Conservation (phyloP, 1,139 yeast species). For the Pichia cactophila region DNA sequence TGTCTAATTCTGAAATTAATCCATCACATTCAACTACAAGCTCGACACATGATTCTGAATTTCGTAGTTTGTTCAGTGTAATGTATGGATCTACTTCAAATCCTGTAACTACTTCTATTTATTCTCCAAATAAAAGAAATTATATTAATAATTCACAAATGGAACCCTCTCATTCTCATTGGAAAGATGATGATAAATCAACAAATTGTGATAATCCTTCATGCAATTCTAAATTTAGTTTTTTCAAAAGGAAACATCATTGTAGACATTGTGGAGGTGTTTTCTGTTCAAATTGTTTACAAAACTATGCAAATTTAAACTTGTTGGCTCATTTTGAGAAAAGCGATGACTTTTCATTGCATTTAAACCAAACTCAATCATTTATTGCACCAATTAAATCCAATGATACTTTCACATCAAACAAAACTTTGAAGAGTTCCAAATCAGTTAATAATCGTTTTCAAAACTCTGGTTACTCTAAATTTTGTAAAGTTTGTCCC, state of each 20-base stretch:
- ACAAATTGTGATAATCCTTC: slow-evolving; percentile 16
- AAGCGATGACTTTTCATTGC: slow-evolving; percentile 11
- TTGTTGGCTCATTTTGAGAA: slow-evolving; percentile 66
- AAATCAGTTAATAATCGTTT: background rate
- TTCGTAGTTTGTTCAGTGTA: background rate
- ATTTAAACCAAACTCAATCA: background rate
- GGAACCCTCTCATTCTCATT: slow-evolving; percentile 29
- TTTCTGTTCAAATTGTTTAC: slow-evolving; percentile 63
- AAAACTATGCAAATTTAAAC: slow-evolving; percentile 51
- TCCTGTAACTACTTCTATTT: background rate
- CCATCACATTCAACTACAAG: background rate
- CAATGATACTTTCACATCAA: slow-evolving; percentile 7
- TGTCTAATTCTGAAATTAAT: background rate
- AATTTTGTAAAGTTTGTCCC: slow-evolving; percentile 25
- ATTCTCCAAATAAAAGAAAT: background rate
- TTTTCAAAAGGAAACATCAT: slow-evolving; percentile 64
- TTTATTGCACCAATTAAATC: slow-evolving; percentile 9
- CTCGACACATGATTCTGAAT: background rate
- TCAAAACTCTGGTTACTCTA: slow-evolving; percentile 8
- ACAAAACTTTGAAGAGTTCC: background rate
- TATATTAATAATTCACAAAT: slow-evolving; percentile 7
- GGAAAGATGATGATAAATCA: slow-evolving; percentile 25
- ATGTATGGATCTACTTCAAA: background rate
- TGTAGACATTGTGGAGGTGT: slow-evolving; percentile 60
- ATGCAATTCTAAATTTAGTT: slow-evolving; percentile 20